Conservation (phyloP, 805 yeast species). For the Saccharomycopsis vini region DNA sequence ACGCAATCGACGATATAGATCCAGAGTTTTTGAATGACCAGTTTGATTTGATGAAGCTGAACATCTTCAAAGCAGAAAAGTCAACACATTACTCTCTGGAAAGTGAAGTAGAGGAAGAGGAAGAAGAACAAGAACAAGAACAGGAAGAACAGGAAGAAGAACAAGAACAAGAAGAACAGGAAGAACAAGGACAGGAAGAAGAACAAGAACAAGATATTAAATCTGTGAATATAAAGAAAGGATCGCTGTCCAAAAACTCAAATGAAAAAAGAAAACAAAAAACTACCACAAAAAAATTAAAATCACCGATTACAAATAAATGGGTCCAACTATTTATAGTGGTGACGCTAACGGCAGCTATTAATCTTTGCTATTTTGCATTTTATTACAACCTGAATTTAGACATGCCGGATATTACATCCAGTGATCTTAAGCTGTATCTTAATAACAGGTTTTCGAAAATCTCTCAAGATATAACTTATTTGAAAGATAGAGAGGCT, state of each 20-base stretch:
- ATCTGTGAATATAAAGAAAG: no score
- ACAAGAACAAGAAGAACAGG: not conserved
- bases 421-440: slow-evolving; percentile 2
- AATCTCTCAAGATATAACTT: not conserved
- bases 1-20: not conserved
- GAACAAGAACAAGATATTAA: no score
- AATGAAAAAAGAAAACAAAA: not conserved
- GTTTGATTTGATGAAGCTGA: not conserved
- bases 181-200: not conserved
- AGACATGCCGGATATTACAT: not conserved
- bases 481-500: not conserved
- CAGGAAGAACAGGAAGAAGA: not conserved
- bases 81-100: not conserved
- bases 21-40: slow-evolving; percentile 1
- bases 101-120: not conserved
- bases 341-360: no score
- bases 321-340: no score
- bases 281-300: no score
- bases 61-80: not conserved
- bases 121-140: not conserved
- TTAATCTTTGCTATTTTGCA: no score
- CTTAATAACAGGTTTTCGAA: slow-evolving; percentile 6
- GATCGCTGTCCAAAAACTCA: no score
- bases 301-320: no score
- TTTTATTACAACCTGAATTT: no score